Conservation (phyloP, 306 rosid species). For the Elaeagnus macrophylla region DNA sequence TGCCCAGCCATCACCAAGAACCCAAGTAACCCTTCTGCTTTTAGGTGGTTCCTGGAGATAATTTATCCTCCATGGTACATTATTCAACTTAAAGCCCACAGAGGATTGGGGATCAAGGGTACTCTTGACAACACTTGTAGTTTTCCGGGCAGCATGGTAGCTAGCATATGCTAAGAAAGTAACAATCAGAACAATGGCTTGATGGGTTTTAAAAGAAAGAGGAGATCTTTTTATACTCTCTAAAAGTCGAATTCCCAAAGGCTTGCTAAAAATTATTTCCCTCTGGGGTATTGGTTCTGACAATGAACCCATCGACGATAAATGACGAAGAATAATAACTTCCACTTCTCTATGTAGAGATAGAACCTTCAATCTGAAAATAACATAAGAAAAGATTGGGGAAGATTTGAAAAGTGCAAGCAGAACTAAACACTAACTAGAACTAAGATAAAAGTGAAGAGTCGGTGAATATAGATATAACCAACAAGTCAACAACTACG, state of each 20-base stretch:
- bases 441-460: neutral
- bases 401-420: neutral
- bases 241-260: conserved; percentile 43
- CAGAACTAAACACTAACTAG: neutral
- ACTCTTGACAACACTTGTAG: conserved; percentile 88
- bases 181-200: conserved; percentile 62
- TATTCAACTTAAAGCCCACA: conserved; percentile 22
- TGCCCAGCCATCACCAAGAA: conserved; percentile 72
- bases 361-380: conserved; percentile 26
- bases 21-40: conserved; percentile 23
- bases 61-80: conserved; percentile 22
- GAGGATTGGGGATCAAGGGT: conserved; percentile 79
- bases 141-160: conserved; percentile 88
- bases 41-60: conserved; percentile 18
- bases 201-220: conserved; percentile 75
- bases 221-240: conserved; percentile 50
- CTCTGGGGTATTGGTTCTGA: conserved; percentile 28
- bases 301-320: conserved; percentile 42
- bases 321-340: conserved; percentile 18
- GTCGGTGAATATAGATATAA: neutral
- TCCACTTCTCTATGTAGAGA: conserved; percentile 19
- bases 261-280: conserved; percentile 31
- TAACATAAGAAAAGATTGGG: neutral
- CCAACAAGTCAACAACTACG: too few species aligned
- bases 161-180: conserved; percentile 86